Evolutionary conservation across 768 basidiomycete species (phyloP).

Genomic region (Chalciporus piperatus): DNA sequence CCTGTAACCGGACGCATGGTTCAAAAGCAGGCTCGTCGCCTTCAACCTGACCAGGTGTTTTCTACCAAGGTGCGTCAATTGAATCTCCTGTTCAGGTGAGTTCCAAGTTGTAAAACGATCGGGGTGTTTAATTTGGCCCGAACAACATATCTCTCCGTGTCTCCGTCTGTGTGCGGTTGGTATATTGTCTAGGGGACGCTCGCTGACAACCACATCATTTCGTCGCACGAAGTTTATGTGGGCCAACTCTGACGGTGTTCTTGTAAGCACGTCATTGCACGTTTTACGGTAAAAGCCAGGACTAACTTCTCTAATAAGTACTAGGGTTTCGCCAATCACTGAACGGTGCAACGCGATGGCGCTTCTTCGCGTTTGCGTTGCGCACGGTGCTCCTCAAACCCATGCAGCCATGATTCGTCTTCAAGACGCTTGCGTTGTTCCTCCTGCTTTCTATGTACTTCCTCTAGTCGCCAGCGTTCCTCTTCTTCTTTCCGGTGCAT

Average conservation of each 20-base stretch:
- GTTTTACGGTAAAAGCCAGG: too few species aligned
- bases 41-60: constrained; percentile 46
- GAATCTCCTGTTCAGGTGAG: constrained; percentile 57
- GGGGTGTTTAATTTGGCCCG: constrained; percentile 56
- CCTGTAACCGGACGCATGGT: constrained; percentile 49
- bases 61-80: constrained; percentile 54
- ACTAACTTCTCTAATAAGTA: too few species aligned
- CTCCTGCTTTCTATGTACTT: too few species aligned
- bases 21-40: constrained; percentile 62
- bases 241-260: not conserved
- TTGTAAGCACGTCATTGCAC: not conserved
- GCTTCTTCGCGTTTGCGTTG: not conserved
- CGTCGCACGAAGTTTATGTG: constrained; percentile 1
- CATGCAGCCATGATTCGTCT: not conserved
- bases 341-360: too few species aligned
- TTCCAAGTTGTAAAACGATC: constrained; percentile 53
- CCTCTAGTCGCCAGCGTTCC: too few species aligned
- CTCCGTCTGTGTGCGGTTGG: constrained; percentile 66
- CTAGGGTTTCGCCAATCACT: too few species aligned
- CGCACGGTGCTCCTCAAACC: not conserved
- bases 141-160: constrained; percentile 68
- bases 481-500: too few species aligned
- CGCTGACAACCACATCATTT: constrained; percentile 20
- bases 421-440: too few species aligned
- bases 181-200: constrained; percentile 64